phyloP scores from a whole-genome alignment of 2,329 filamentous ascomycete genomes.

The Claviceps quebecensis region DNA sequence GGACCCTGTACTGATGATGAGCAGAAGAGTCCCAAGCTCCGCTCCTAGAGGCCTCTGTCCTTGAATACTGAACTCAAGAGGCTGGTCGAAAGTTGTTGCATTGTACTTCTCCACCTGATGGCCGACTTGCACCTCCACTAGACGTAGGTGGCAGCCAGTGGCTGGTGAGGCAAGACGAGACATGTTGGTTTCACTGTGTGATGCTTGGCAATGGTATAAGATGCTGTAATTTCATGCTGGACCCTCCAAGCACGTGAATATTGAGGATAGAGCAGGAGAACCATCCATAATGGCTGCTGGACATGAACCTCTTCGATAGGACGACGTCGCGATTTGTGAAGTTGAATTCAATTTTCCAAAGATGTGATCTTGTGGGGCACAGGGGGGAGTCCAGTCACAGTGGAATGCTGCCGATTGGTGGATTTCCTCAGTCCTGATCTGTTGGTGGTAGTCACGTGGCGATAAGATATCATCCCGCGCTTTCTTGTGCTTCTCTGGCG shows the following conservation, averaged over 20 bases:
- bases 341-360: not conserved
- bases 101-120: conserved; percentile 2
- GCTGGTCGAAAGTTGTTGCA: not conserved
- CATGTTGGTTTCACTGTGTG: not conserved
- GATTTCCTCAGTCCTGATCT: no score
- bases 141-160: conserved; percentile 3
- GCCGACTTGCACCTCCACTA: conserved; percentile 4
- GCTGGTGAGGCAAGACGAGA: conserved; percentile 4
- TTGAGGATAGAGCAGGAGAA: no score
- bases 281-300: no score
- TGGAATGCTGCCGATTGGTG: conserved; percentile 15
- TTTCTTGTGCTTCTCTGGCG: not conserved
- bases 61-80: conserved; percentile 4
- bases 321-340: not conserved
- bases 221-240: not conserved
- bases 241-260: not conserved
- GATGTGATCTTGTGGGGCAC: not conserved
- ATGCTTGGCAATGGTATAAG: no score
- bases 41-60: conserved; percentile 3
- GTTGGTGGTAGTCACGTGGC: not conserved
- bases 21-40: conserved; percentile 1
- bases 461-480: not conserved
- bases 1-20: conserved; percentile 1
- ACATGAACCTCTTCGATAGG: no score
- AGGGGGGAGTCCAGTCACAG: not conserved